These are phyloP conservation scores for Perkinsus chesapeaki DNA, from an alignment of 169 alveolate species.

Conservation along the genomic window DNA sequence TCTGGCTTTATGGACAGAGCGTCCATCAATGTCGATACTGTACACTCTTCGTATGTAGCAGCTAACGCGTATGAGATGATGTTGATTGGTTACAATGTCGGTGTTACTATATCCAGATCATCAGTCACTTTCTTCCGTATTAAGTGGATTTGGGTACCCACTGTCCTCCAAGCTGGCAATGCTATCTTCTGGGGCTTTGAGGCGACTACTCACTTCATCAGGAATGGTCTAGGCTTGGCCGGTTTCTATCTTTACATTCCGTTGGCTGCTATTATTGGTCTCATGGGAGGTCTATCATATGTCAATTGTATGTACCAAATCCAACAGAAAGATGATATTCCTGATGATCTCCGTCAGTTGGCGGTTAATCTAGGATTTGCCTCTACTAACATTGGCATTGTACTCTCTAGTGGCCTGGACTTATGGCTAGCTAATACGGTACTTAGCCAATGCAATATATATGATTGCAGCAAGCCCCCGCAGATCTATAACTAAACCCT, in stretches of 20 bases:
- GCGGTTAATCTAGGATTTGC: not conserved
- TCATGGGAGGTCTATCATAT: not conserved
- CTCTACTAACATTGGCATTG: not conserved
- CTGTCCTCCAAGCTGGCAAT: not conserved
- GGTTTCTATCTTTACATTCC: not conserved
- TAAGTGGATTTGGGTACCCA: not conserved
- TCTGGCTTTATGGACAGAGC: not conserved
- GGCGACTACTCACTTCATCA: not conserved
- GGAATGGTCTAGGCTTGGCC: not conserved
- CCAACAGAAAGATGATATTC: not conserved
- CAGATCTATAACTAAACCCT: not conserved
- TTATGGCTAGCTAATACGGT: not conserved
- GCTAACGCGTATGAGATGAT: not conserved
- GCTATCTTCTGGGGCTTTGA: not conserved
- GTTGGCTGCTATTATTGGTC: not conserved
- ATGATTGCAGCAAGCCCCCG: not conserved
- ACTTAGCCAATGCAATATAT: not conserved
- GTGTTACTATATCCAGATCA: not conserved
- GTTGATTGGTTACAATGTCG: not conserved
- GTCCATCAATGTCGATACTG: not conserved
- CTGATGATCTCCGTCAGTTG: not conserved
- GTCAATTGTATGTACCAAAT: not conserved
- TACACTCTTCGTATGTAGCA: not conserved
- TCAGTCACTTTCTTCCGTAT: not conserved
- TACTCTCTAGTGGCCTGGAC: not conserved